Conservation (phyloP, 2,329 filamentous ascomycete genomes). For the Cercospora sp. region DNA sequence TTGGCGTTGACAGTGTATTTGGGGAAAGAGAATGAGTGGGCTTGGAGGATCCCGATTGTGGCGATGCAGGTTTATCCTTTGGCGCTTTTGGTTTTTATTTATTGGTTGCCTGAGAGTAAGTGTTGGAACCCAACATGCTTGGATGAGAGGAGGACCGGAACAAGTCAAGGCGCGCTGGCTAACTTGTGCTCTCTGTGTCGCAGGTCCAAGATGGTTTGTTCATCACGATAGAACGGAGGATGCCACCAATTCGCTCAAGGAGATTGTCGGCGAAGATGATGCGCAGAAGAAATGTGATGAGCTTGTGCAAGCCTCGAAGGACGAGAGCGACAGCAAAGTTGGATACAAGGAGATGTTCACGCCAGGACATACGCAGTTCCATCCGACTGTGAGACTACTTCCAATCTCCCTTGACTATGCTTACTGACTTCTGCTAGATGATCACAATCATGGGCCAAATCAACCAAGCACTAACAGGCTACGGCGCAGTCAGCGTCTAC, state of each 20-base stretch:
- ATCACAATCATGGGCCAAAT: slow-evolving; percentile 64
- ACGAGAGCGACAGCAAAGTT: slow-evolving; percentile 48
- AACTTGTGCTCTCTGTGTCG: not conserved
- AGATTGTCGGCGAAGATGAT: slow-evolving; percentile 54
- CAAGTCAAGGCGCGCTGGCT: not conserved
- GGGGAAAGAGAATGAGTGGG: slow-evolving; percentile 60
- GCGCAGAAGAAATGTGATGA: slow-evolving; percentile 53
- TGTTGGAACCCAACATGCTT: too few relatives aligned
- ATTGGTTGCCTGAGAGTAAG: slow-evolving; percentile 53
- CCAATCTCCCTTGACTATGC: not conserved
- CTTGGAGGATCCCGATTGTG: slow-evolving; percentile 62
- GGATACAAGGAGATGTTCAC: slow-evolving; percentile 60
- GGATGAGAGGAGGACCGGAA: not conserved
- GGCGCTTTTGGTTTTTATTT: slow-evolving; percentile 55
- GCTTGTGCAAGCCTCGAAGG: slow-evolving; percentile 52
- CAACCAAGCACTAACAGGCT: slow-evolving; percentile 59
- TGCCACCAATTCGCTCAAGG: slow-evolving; percentile 51
- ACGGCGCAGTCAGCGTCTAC: slow-evolving; percentile 59
- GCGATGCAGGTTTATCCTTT: slow-evolving; percentile 62
- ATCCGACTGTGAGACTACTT: slow-evolving; percentile 48
- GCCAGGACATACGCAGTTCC: slow-evolving; percentile 57
- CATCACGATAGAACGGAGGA: slow-evolving; percentile 53
- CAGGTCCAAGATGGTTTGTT: slow-evolving; percentile 57
- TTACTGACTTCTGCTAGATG: slow-evolving; percentile 34
- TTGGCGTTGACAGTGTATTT: slow-evolving; percentile 54